Base-by-base conservation (phyloP, 2,329 filamentous ascomycete species). In the Coniochaeta sp. region DNA sequence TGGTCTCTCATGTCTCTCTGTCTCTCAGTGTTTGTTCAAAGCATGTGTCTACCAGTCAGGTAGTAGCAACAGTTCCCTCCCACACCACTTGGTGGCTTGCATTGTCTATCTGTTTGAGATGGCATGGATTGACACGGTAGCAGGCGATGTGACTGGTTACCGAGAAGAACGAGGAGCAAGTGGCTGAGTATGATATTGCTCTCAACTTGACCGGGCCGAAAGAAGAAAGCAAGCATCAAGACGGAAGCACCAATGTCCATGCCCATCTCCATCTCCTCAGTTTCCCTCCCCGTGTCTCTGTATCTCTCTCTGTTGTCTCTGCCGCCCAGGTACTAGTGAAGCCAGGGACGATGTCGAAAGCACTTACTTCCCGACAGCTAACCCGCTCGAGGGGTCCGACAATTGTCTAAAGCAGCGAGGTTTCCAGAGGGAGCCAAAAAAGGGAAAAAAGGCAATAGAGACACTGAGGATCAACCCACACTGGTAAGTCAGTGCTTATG, bases 81-180 rank as follows among this genome's bases (percentile, higher is more conserved):
- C 26, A 48, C 45, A 48, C 45, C 28, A 48, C 45, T 30, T 48
- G 14, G 45, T 31, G 45, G 45, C 20, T 48, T 48, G 45, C 45
- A 48, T 48, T 48, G 45, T 48, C 26, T 26, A 48, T 14, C n/a
- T 48, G 45, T 48, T 48, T 20, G 27, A 20, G 45, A 48, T 28
- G 45, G 24, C 26, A 48, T 48, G 45, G 45, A 26, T 42, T 24
- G 38, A 42, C 38, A 42, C 12, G 5, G 5, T n/a, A n/a, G 10
- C 20, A 42, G 3, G 5, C 14, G 20, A 2, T 26, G 12, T 26
- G 18, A 42, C 38, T 42, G 38, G 38, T 26, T 14, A 26, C 38
- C 20, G 7, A 42, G 20, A 42, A 22, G 27, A 24, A 26, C 18
- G 18, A 42, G 38, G 6, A 10, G 10, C 38, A 18, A n/a, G 38